A percentile compares a stretch with the other conserved stretches of the same genome.
phyloP scores from a whole-genome alignment of 2,329 filamentous ascomycete genomes.

The Neonectria sp. region DNA sequence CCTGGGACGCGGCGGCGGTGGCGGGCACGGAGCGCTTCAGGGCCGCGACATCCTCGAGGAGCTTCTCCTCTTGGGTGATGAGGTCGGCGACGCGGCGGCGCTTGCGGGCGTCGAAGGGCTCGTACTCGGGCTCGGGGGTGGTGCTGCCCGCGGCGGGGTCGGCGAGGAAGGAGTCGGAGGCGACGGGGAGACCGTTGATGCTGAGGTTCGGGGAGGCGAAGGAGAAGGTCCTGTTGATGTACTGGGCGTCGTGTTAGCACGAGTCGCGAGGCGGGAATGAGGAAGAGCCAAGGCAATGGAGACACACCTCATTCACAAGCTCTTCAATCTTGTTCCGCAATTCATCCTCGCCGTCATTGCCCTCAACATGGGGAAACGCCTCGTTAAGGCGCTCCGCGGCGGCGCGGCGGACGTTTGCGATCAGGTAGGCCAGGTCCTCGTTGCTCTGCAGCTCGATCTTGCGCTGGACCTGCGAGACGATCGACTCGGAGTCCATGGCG shows the following conservation, averaged over 20 bases:
- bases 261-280: not conserved
- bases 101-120: conserved; percentile 73
- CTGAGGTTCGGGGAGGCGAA: conserved; percentile 72
- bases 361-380: conserved; percentile 76
- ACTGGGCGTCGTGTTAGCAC: conserved; percentile 57
- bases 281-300: no score
- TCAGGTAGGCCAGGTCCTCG: conserved; percentile 79
- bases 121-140: conserved; percentile 60
- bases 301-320: conserved; percentile 70
- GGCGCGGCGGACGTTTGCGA: conserved; percentile 77
- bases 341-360: conserved; percentile 65
- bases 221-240: conserved; percentile 73
- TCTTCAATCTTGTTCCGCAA: conserved; percentile 72
- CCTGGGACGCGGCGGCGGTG: conserved; percentile 59
- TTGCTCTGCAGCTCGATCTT: conserved; percentile 86
- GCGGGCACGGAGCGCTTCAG: conserved; percentile 70
- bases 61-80: conserved; percentile 74
- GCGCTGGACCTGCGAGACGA: conserved; percentile 68
- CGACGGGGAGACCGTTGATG: conserved; percentile 73
- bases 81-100: conserved; percentile 73
- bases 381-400: conserved; percentile 77
- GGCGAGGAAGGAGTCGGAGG: conserved; percentile 57
- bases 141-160: conserved; percentile 35
- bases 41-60: conserved; percentile 74
- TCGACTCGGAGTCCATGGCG: conserved; percentile 54